Base-by-base conservation (phyloP, 1,284 basidiomycete species). In the Papiliotrema nemorosa region DNA sequence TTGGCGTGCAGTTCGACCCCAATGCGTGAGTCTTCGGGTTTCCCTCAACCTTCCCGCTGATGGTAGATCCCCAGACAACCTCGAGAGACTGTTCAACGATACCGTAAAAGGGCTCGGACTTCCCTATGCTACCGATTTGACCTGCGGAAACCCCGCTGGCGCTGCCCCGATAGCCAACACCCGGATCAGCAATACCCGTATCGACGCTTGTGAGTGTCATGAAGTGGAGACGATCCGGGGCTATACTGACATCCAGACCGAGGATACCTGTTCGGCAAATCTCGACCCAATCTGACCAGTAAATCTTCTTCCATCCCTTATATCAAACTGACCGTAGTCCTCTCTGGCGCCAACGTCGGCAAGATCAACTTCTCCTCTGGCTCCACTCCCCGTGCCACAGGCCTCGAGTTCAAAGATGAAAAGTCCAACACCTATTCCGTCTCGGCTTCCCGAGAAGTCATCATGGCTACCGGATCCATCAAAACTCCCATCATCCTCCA, bases 401-500 rank as follows among this genome's bases (percentile, higher is more conserved):
- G 67, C 12, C 50, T 69, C 37, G 57, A 69, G 49, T 66, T 65
- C 54, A 40, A 48, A 0, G 64, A 64, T 42, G 53, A 59, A 47
- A 52, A 49, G 9, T 34, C 38, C 38, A 24, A 42, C 84, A 81
- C 72, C 83, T 72, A 67, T 56, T 65, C 58, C 5, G 64, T 69
- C 44, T 54, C 57, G 3, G 76, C 76, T 6, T 49, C 52, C 6
- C 62, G 52, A 26, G 77, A 78, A 47, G 75, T 78, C 18, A 67
- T 78, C 55, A 53, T 78, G 12, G 69, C 77, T 1, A 63, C 76
- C 0, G 77, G 77, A 0, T 58, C 76, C 1, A 70, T 78, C 60
- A 70, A 70, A 58, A 73, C 73, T 1, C 77, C 77, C 0, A 57
- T 70, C 16, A 60, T 78, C 20, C 69, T 78, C 2, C 76, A 78